Conservation (phyloP, 2,329 filamentous ascomycete genomes). For the Trichoderma harzianum region DNA sequence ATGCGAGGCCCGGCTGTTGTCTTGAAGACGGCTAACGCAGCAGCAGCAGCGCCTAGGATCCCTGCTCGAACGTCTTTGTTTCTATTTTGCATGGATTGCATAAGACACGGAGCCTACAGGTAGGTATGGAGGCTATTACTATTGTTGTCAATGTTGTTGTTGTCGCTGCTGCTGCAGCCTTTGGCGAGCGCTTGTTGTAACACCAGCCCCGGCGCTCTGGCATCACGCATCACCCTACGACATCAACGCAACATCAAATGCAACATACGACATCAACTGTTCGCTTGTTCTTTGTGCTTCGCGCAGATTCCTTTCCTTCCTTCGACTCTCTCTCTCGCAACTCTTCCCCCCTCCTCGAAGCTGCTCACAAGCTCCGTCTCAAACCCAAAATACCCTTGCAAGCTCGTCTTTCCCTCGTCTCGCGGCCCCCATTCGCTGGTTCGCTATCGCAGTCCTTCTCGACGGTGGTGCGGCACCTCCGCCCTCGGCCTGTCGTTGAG, state of each 20-base stretch:
- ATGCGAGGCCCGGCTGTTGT: neutral
- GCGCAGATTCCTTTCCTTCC: neutral
- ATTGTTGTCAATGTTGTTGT: too few relatives aligned
- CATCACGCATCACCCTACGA: neutral
- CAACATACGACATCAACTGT: neutral
- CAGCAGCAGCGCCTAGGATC: neutral
- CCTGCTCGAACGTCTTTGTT: conserved; percentile 9
- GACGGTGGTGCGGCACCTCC: conserved; percentile 13
- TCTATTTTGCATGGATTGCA: neutral
- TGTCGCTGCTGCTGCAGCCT: neutral
- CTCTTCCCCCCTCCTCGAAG: neutral
- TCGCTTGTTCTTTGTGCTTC: neutral
- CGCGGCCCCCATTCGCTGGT: conserved; percentile 1
- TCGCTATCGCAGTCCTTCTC: neutral
- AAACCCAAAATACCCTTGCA: neutral
- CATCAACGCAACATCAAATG: neutral
- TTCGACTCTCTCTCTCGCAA: neutral
- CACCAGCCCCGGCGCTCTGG: neutral
- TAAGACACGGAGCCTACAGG: neutral
- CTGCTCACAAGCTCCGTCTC: neutral
- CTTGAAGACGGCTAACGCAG: neutral
- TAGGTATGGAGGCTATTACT: neutral
- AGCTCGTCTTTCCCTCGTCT: neutral
- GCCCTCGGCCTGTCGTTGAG: conserved; percentile 3
- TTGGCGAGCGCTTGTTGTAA: conserved; percentile 12